Conservation (phyloP, 805 yeast genomes). For the Ogataea nakhonphanomensis region DNA sequence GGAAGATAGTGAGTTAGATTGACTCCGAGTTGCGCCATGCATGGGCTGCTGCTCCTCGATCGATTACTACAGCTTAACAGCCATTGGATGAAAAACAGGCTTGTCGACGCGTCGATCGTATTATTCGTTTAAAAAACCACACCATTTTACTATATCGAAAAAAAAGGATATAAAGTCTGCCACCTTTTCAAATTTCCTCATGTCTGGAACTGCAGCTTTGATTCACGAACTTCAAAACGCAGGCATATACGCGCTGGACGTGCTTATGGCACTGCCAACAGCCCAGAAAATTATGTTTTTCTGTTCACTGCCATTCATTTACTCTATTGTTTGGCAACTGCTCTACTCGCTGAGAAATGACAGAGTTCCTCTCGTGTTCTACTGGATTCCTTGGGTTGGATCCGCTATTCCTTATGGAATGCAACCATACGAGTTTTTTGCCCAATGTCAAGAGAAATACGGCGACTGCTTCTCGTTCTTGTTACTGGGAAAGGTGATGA, state of each 20-base stretch:
- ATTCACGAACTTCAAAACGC: slow-evolving; percentile 17
- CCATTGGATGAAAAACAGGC: not conserved
- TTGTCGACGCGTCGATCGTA: slow-evolving; percentile 12
- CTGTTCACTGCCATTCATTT: slow-evolving; percentile 55
- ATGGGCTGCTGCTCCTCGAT: no score
- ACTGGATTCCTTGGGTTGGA: slow-evolving; percentile 96
- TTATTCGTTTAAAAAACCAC: slow-evolving; percentile 8
- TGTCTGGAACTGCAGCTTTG: slow-evolving; percentile 28
- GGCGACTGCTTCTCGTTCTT: slow-evolving; percentile 94
- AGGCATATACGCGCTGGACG: slow-evolving; percentile 1
- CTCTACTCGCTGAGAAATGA: slow-evolving; percentile 70
- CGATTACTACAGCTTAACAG: not conserved
- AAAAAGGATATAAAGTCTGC: slow-evolving; percentile 2
- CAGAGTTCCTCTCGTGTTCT: slow-evolving; percentile 85
- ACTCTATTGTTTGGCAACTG: slow-evolving; percentile 64
- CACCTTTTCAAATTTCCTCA: slow-evolving; percentile 6
- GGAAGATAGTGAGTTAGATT: no score
- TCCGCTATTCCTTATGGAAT: slow-evolving; percentile 86
- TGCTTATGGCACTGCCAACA: slow-evolving; percentile 20
- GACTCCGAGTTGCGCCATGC: no score
- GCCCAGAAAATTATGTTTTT: slow-evolving; percentile 33
- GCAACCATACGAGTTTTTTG: slow-evolving; percentile 90
- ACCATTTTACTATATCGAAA: slow-evolving; percentile 6
- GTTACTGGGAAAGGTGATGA: slow-evolving; percentile 86
- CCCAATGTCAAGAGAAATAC: slow-evolving; percentile 68